Evolutionary conservation across 108 stramenopile species (phyloP), one percentile per base, ranked within the genome.

Genomic region (Nitzschia palea): DNA sequence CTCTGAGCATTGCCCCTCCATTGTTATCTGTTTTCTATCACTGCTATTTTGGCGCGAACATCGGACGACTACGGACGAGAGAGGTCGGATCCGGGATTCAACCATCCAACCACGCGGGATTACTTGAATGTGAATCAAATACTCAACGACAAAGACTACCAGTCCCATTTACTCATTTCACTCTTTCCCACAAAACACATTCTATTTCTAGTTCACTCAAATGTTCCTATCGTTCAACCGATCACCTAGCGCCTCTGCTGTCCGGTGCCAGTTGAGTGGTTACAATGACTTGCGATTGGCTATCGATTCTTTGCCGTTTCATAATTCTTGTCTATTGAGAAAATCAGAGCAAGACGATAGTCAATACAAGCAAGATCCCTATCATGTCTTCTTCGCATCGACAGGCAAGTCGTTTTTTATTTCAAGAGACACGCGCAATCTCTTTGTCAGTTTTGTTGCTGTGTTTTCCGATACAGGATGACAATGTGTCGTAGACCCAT

Each of bases 381-480:
- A 22, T 27, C 25, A 65, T 65, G 65, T 51, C 65, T 20, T 65
- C 65, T 45, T 54, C 65, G 1, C 27, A 45, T 17, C 52, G 65
- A 65, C 4, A 65, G 65, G 65, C 34, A 65, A 65, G 65, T 53
- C 28, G n/a, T n/a, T n/a, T n/a, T n/a, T n/a, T n/a, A n/a, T n/a
- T n/a, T n/a, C n/a, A n/a, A n/a, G n/a, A n/a, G n/a, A n/a, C n/a
- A n/a, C n/a, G n/a, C n/a, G n/a, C n/a, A n/a, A n/a, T n/a, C n/a
- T n/a, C n/a, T n/a, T n/a, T n/a, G n/a, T n/a, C n/a, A n/a, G n/a
- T n/a, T n/a, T n/a, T n/a, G n/a, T n/a, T n/a, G n/a, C n/a, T n/a
- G n/a, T n/a, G n/a, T n/a, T n/a, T n/a, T n/a, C n/a, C n/a, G n/a
- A n/a, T n/a, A n/a, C n/a, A n/a, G n/a, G n/a, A n/a, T n/a, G n/a